A percentile compares a stretch with the other conserved stretches of the same genome.
These are phyloP conservation scores for Lenwebbia sp. DNA, from an alignment of 345 rosid species.

Conservation along the genomic window DNA sequence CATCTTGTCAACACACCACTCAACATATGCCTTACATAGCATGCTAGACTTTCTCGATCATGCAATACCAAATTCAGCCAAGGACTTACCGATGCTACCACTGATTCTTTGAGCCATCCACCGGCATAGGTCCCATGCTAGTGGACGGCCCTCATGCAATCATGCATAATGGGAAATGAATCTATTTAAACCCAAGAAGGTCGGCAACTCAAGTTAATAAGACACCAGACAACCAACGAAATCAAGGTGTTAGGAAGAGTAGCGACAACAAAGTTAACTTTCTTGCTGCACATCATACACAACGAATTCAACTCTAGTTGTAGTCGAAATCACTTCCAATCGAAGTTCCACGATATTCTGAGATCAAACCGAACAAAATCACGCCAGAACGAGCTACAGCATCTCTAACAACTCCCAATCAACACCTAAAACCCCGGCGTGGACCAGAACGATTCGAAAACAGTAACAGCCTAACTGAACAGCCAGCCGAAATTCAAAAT, in stretches of 20 bases:
- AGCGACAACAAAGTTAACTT: background rate
- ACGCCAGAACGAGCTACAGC: background rate
- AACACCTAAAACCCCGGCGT: background rate
- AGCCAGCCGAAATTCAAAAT: background rate
- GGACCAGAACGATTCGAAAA: background rate
- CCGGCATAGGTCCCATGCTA: background rate
- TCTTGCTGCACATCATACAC: background rate
- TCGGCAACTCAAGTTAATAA: background rate
- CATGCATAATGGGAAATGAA: background rate
- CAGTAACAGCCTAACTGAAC: background rate
- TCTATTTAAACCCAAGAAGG: background rate
- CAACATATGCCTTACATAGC: background rate
- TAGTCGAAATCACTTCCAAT: background rate
- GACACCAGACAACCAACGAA: background rate
- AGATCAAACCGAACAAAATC: background rate
- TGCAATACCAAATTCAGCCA: background rate
- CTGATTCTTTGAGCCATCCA: background rate
- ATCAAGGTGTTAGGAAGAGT: background rate
- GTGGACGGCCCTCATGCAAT: background rate
- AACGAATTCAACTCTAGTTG: background rate
- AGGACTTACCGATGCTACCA: background rate
- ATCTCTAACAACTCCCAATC: background rate
- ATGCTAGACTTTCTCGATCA: background rate
- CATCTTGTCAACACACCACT: background rate
- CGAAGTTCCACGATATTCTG: background rate